These are phyloP conservation scores for Solanum aculeatissimum DNA, from an alignment of 305 asterid genomes.

Conservation along the genomic window DNA sequence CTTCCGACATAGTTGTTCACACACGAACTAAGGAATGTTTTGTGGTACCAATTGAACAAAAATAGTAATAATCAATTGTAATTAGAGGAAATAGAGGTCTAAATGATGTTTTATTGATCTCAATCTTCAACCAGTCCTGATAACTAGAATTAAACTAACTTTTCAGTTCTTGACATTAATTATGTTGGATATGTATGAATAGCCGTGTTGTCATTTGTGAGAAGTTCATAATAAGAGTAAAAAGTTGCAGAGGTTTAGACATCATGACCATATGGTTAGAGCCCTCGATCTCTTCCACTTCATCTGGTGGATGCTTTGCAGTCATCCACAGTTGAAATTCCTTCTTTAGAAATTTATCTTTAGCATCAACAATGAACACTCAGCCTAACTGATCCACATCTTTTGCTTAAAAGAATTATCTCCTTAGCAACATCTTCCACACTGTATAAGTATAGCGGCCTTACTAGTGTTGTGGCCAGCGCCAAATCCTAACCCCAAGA, in stretches of 20 bases:
- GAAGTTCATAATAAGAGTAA: too few species aligned
- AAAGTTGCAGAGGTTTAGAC: too few species aligned
- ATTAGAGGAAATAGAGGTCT: too few species aligned
- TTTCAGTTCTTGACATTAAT: too few species aligned
- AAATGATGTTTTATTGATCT: too few species aligned
- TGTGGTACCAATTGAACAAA: not conserved
- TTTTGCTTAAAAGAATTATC: not conserved
- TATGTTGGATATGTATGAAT: too few species aligned
- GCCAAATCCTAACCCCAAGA: constrained; percentile 10
- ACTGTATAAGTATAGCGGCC: not conserved
- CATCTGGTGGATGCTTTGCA: not conserved
- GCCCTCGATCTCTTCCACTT: not conserved
- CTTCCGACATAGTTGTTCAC: not conserved
- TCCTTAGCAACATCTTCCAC: not conserved
- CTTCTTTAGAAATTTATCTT: not conserved
- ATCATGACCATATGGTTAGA: not conserved
- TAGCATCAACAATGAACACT: not conserved
- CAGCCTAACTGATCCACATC: not conserved
- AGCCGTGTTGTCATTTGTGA: too few species aligned
- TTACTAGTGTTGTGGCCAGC: not conserved
- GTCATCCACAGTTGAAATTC: not conserved
- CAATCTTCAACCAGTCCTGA: too few species aligned
- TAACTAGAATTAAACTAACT: too few species aligned
- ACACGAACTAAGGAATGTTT: not conserved
- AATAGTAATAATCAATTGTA: too few species aligned